phyloP scores from a whole-genome alignment of 2,329 filamentous ascomycete species.

The Ramularia endophylla region DNA sequence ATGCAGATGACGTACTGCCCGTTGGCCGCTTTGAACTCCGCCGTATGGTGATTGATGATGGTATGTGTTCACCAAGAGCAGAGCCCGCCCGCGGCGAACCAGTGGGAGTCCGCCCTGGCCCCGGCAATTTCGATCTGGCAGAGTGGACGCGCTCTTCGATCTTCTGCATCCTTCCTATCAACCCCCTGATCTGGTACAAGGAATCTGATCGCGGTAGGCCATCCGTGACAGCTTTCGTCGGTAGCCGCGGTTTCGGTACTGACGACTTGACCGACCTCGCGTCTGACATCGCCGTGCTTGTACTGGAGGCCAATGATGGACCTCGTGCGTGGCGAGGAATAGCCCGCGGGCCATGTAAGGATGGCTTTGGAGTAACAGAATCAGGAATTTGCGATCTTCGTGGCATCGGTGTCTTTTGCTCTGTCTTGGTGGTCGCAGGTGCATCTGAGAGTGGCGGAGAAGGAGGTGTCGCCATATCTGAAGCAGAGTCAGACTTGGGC shows the following conservation, averaged over 20 bases:
- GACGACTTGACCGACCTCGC: conserved; percentile 34
- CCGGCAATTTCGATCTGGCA: conserved; percentile 84
- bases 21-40: conserved; percentile 61
- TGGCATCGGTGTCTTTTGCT: conserved; percentile 33
- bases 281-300: conserved; percentile 21
- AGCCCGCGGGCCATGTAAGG: conserved; percentile 35
- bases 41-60: conserved; percentile 55
- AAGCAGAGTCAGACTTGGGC: conserved; percentile 58
- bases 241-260: conserved; percentile 40
- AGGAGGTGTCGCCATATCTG: conserved; percentile 73
- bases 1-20: conserved; percentile 35
- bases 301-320: conserved; percentile 46
- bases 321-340: conserved; percentile 48
- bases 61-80: conserved; percentile 38
- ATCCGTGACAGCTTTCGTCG: conserved; percentile 20
- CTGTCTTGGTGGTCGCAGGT: conserved; percentile 50
- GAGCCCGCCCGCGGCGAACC: conserved; percentile 59
- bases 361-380: conserved; percentile 48
- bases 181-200: conserved; percentile 82
- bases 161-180: conserved; percentile 96
- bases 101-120: conserved; percentile 72
- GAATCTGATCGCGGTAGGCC: conserved; percentile 60
- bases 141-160: conserved; percentile 90
- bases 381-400: conserved; percentile 45
- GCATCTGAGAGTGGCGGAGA: conserved; percentile 91